A percentile compares a stretch with the other conserved stretches of the same genome.
phyloP scores from a whole-genome alignment of 1,284 basidiomycete species.

The Singerocomus inundabilis region DNA sequence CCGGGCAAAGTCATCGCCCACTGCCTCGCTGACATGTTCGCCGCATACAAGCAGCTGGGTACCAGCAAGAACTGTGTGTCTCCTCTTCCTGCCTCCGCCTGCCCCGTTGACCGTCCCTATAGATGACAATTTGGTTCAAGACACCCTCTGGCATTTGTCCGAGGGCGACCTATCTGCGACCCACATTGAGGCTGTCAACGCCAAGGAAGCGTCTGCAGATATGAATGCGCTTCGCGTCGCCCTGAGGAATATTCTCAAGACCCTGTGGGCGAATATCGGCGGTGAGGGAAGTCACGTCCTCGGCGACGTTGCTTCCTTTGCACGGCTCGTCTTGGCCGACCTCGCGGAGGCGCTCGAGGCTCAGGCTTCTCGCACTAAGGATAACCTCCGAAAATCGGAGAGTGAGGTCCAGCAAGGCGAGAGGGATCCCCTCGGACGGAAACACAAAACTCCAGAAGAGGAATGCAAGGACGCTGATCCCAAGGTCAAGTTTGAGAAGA shows the following conservation, averaged over 20 bases:
- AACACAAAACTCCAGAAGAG: slow-evolving; percentile 46
- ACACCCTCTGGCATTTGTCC: slow-evolving; percentile 59
- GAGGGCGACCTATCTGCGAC: slow-evolving; percentile 47
- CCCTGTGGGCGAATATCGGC: slow-evolving; percentile 51
- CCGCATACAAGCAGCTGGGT: slow-evolving; percentile 52
- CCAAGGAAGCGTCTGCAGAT: slow-evolving; percentile 49
- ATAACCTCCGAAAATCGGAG: slow-evolving; percentile 52
- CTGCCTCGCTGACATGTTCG: slow-evolving; percentile 48
- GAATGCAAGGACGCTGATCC: slow-evolving; percentile 34
- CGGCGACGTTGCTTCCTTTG: slow-evolving; percentile 60
- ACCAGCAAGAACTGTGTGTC: slow-evolving; percentile 53
- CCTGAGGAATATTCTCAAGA: slow-evolving; percentile 47
- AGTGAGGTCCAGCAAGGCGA: slow-evolving; percentile 56
- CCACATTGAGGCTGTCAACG: slow-evolving; percentile 35
- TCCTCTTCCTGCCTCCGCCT: not conserved
- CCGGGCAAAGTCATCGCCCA: slow-evolving; percentile 51
- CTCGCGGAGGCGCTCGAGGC: slow-evolving; percentile 55
- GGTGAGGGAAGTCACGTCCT: slow-evolving; percentile 53
- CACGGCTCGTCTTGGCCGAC: slow-evolving; percentile 60
- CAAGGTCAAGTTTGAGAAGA: slow-evolving; percentile 56
- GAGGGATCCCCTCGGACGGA: slow-evolving; percentile 53
- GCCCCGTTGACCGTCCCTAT: not conserved
- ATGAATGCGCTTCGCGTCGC: slow-evolving; percentile 46
- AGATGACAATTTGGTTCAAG: slow-evolving; percentile 63
- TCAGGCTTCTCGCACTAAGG: slow-evolving; percentile 49